These are phyloP conservation scores for Eucalyptus cloeziana DNA, from an alignment of 345 rosid species.

Conservation along the genomic window DNA sequence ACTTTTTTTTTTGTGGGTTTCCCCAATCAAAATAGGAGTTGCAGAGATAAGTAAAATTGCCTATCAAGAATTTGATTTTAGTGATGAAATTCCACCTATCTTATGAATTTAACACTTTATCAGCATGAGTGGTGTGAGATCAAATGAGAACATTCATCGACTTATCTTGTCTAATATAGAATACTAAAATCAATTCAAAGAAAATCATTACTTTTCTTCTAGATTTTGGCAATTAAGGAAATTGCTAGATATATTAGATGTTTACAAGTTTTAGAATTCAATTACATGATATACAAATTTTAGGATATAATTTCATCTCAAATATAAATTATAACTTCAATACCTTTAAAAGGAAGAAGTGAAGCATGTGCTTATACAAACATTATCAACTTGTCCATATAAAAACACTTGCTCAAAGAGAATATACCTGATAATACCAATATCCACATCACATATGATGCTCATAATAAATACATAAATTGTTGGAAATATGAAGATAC, in stretches of 20 bases:
- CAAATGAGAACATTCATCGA: neutral
- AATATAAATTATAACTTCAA: neutral
- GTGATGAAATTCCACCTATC: neutral
- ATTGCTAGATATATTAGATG: neutral
- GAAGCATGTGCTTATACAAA: fast-evolving
- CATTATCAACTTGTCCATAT: neutral
- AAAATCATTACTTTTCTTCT: neutral
- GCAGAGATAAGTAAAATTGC: too few relatives aligned
- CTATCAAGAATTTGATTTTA: too few relatives aligned
- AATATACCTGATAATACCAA: neutral
- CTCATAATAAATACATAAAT: neutral
- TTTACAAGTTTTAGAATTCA: neutral
- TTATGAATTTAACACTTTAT: neutral
- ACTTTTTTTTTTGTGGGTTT: too few relatives aligned
- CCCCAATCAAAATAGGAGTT: too few relatives aligned
- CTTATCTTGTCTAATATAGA: neutral
- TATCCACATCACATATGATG: neutral
- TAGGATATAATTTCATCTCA: too few relatives aligned
- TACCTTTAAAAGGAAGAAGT: neutral
- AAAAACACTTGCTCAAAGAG: neutral
- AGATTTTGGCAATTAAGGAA: neutral
- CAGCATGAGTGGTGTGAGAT: fast-evolving
- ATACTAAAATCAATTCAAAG: neutral
- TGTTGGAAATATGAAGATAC: too few relatives aligned
- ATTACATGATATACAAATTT: neutral